Base-by-base conservation (phyloP, 805 yeast species). In the Nadsonia fulvescens region DNA sequence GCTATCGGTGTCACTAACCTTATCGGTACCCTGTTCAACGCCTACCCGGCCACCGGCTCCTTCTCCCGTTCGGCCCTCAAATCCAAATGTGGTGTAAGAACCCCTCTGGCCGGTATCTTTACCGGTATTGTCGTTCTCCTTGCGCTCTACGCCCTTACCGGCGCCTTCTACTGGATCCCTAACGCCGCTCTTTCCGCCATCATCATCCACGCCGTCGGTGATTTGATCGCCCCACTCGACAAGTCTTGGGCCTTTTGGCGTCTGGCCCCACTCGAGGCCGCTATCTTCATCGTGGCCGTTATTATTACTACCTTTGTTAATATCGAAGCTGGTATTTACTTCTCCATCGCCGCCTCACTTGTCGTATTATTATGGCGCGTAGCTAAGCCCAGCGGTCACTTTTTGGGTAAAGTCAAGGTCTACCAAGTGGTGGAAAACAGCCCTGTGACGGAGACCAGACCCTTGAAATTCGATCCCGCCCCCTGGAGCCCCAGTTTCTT, bases 11-110 rank as follows among this genome's bases (percentile, higher is more conserved):
- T 75, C 23, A 74, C 89, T 28, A 83, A 83, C 53, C 61, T 83
- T 47, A 61, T 83, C 39, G 94, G 94, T 39, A 79, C 93, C 12
- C 79, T 82, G 46, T 83, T 83, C 65, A 63, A 68, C 43, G 93
- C 95, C 5, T 83, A 83, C 49, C 95, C 95, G 6, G 82, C 93
- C 5, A 83, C 95, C 4, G 95, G 95, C 23, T 83, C 95, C 1
- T 83, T 83, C 51, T 77, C 92, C 11, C 72, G 95, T 58, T 76
- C 93, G 23, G 95, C 95, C 5, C 62, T 83, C 42, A 83, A 86
- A 54, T 73, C 92, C 27, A 83, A 83, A 53, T 83, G 93, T 63
- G 92, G 93, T 47, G 95, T 83, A 23, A 67, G 82, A 45, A 83
- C 95, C 12, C 95, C 95, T 18, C 56, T 83, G 33, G 91, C 93